Percentiles rank a stretch among this genome's conserved stretches.
Evolutionary conservation across 331 rosid genomes (phyloP).

Genomic region (Quercus tomentella): DNA sequence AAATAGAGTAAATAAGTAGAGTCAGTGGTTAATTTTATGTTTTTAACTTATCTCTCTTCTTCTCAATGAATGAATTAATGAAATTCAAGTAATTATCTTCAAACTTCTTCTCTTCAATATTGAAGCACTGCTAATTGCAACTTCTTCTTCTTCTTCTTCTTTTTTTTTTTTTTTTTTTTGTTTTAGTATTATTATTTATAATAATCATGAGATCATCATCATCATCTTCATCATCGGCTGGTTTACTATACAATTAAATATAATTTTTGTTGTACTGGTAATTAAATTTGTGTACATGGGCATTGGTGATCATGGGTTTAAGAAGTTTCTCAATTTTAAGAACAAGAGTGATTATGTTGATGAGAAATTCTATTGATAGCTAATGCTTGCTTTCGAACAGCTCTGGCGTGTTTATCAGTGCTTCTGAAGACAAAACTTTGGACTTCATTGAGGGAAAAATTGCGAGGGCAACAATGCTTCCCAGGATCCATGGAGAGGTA

Average conservation of each 20-base stretch:
- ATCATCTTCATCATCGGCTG: background rate
- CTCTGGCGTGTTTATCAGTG: constrained; percentile 70
- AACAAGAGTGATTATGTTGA: background rate
- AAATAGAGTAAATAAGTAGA: background rate
- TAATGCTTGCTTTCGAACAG: constrained; percentile 42
- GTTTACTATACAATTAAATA: background rate
- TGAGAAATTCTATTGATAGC: background rate
- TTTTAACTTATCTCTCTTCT: background rate
- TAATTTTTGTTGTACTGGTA: background rate
- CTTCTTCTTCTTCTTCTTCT: background rate
- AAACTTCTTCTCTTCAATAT: background rate
- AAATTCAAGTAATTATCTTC: background rate
- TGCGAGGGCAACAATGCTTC: constrained; percentile 78
- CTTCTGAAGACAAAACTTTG: constrained; percentile 66
- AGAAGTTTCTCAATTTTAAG: constrained; percentile 3
- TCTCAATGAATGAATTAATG: too few relatives aligned
- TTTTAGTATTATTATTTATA: too few relatives aligned
- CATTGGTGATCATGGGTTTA: constrained; percentile 8
- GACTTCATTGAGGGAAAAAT: constrained; percentile 79
- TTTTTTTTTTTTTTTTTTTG: background rate
- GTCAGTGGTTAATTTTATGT: background rate
- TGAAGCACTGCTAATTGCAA: background rate
- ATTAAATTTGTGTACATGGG: background rate
- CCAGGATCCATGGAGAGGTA: constrained; percentile 88
- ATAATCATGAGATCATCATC: background rate